These are phyloP conservation scores for Debaryomyces robertsiae DNA, from an alignment of 1,139 yeast species.

Conservation along the genomic window DNA sequence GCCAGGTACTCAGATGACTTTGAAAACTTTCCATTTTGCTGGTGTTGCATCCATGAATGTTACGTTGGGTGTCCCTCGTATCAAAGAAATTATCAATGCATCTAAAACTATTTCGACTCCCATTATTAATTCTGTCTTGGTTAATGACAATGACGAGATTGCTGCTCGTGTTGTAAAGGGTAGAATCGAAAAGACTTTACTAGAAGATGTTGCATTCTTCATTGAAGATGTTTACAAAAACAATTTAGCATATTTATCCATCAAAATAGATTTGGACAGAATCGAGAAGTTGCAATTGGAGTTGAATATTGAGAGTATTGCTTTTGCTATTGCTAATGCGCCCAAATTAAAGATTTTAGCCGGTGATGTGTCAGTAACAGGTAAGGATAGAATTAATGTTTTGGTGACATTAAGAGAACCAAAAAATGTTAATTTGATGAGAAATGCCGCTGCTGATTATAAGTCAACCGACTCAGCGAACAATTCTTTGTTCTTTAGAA, in stretches of 20 bases:
- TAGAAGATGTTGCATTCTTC: constrained; percentile 83
- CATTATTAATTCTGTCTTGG: constrained; percentile 90
- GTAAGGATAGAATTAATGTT: constrained; percentile 74
- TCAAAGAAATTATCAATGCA: constrained; percentile 96
- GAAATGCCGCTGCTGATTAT: constrained; percentile 32
- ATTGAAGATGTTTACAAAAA: constrained; percentile 93
- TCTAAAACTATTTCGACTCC: constrained; percentile 96
- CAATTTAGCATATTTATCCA: constrained; percentile 74
- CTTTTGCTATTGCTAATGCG: constrained; percentile 76
- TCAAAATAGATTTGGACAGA: constrained; percentile 80
- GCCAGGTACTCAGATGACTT: constrained; percentile 99
- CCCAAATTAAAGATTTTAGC: constrained; percentile 85
- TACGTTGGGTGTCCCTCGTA: constrained; percentile 98
- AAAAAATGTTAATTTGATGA: constrained; percentile 39
- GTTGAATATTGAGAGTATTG: constrained; percentile 81
- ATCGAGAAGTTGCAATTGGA: constrained; percentile 91
- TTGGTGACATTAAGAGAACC: constrained; percentile 61
- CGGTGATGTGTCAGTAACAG: constrained; percentile 70
- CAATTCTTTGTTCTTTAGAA: constrained; percentile 76
- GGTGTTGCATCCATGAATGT: constrained; percentile 99
- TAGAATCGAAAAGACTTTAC: constrained; percentile 86
- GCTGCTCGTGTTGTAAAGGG: constrained; percentile 99
- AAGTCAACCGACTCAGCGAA: constrained; percentile 27
- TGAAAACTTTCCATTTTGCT: constrained; percentile 98
- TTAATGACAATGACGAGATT: constrained; percentile 91